Conservation (phyloP, 2,329 filamentous ascomycete species). For the Hymenoscyphus linearis region DNA sequence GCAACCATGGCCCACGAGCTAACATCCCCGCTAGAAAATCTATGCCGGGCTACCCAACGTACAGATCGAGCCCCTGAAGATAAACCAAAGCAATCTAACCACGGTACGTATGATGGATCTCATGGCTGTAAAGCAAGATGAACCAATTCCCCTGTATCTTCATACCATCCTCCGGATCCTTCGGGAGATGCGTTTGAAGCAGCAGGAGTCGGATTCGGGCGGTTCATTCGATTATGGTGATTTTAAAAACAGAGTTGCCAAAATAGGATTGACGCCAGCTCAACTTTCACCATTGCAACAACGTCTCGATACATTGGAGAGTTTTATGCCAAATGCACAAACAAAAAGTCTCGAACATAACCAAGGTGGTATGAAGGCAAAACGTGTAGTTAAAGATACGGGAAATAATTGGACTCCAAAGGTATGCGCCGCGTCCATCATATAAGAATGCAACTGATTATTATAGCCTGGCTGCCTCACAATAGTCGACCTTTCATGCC, state of each 20-base stretch:
- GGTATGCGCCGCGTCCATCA: slow-evolving; percentile 6
- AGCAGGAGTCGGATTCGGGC: slow-evolving; percentile 27
- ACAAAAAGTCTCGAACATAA: not conserved
- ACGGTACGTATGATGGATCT: slow-evolving; percentile 48
- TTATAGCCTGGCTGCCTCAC: slow-evolving; percentile 48
- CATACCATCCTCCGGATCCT: slow-evolving; percentile 43
- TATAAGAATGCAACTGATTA: not conserved
- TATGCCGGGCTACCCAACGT: slow-evolving; percentile 40
- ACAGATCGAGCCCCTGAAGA: slow-evolving; percentile 39
- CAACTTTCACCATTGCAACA: slow-evolving; percentile 53
- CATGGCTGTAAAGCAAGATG: slow-evolving; percentile 44
- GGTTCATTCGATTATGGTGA: slow-evolving; percentile 40
- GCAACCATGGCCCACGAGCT: not conserved
- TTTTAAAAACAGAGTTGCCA: slow-evolving; percentile 36
- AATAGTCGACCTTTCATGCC: slow-evolving; percentile 68
- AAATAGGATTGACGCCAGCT: slow-evolving; percentile 37
- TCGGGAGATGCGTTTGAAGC: slow-evolving; percentile 42
- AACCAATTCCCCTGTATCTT: slow-evolving; percentile 46
- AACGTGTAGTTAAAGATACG: not conserved
- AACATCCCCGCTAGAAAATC: slow-evolving; percentile 7
- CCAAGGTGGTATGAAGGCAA: slow-evolving; percentile 1
- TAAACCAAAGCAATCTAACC: slow-evolving; percentile 44
- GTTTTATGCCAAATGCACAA: slow-evolving; percentile 46
- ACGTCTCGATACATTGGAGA: slow-evolving; percentile 58
- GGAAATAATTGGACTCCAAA: slow-evolving; percentile 24